A percentile compares a stretch with the other conserved stretches of the same genome.
Conservation (phyloP, 176 grass and related monocot species). For the Eremochloa ophiuroides region DNA sequence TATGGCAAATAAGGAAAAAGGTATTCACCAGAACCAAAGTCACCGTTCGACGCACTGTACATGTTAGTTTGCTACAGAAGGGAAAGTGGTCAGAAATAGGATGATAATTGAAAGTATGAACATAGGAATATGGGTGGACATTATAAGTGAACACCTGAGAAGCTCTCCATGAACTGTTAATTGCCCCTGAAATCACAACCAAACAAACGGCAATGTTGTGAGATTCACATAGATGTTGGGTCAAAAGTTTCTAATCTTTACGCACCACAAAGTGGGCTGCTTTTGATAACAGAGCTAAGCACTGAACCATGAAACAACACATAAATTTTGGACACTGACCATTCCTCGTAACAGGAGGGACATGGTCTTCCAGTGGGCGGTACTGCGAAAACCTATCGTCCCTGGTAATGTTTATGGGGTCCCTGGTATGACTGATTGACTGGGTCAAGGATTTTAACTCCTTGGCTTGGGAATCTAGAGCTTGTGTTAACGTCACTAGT, state of each 20-base stretch:
- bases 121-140: neutral
- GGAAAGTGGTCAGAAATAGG: constrained; percentile 17
- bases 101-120: neutral
- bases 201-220: constrained; percentile 27
- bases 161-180: constrained; percentile 63
- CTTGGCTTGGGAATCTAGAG: constrained; percentile 84
- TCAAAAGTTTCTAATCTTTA: neutral
- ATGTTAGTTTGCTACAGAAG: constrained; percentile 46
- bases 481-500: constrained; percentile 68
- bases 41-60: constrained; percentile 33
- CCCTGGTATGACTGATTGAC: constrained; percentile 56
- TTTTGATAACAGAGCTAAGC: neutral
- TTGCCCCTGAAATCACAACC: constrained; percentile 40
- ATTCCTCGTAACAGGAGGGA: constrained; percentile 52
- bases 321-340: constrained; percentile 46
- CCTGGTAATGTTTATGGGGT: constrained; percentile 52
- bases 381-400: constrained; percentile 60
- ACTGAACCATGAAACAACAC: neutral
- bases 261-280: neutral
- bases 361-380: constrained; percentile 48
- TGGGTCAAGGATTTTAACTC: constrained; percentile 73
- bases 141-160: constrained; percentile 57
- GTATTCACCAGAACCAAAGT: constrained; percentile 40
- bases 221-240: neutral
- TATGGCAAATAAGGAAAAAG: neutral